Evolutionary conservation across 257 asterid genomes (phyloP).

Genomic region (Linderniella brevidens): DNA sequence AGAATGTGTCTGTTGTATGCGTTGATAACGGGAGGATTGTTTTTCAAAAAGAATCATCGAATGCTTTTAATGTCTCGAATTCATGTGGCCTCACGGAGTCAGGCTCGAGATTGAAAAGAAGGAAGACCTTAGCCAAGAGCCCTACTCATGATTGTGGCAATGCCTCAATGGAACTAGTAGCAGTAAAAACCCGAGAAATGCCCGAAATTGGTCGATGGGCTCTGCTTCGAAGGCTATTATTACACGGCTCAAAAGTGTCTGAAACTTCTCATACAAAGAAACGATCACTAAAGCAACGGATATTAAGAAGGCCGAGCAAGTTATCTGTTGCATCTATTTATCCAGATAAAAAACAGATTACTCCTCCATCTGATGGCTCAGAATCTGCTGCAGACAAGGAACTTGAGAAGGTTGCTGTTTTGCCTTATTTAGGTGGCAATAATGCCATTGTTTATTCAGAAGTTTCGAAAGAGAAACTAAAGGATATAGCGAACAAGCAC

Average conservation of each 20-base stretch:
- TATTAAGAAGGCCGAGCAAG: no score
- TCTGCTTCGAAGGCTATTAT: no score
- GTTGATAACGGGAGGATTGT: slow-evolving; percentile 65
- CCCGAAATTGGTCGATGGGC: no score
- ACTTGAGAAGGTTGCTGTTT: slow-evolving; percentile 16
- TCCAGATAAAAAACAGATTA: no score
- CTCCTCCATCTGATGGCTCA: no score
- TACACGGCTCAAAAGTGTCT: no score
- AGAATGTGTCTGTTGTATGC: slow-evolving; percentile 41
- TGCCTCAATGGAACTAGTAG: slow-evolving; percentile 20
- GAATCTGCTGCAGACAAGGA: no score
- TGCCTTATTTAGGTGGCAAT: slow-evolving; percentile 37
- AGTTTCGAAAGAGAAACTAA: slow-evolving; percentile 29
- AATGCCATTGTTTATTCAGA: slow-evolving; percentile 41
- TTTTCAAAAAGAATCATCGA: slow-evolving; percentile 28
- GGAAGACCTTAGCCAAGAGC: slow-evolving; percentile 12
- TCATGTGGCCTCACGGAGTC: slow-evolving; percentile 19
- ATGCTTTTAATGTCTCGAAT: slow-evolving; percentile 13
- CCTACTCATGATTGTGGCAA: slow-evolving; percentile 13
- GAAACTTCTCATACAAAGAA: no score
- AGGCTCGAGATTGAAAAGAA: slow-evolving; percentile 22
- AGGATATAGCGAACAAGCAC: slow-evolving; percentile 40
- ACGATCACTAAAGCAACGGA: no score
- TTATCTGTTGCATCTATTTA: no score
- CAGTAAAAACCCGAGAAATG: slow-evolving; percentile 24